phyloP scores from a whole-genome alignment of 306 rosid genomes.

The Castanopsis chinensis region DNA sequence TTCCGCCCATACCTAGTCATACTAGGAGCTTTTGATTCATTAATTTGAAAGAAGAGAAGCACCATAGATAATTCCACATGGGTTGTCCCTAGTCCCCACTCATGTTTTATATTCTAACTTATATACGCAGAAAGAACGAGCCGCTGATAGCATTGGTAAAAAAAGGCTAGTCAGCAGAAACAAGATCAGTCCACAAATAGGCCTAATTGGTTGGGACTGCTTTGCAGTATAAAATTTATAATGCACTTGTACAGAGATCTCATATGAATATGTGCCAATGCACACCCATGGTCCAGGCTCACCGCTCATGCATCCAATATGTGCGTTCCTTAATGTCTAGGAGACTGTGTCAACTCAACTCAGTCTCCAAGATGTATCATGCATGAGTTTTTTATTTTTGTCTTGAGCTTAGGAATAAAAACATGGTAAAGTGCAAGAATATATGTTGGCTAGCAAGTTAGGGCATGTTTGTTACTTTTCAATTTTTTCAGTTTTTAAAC shows the following conservation, averaged over 20 bases:
- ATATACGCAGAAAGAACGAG: conserved; percentile 20
- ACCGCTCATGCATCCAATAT: neutral
- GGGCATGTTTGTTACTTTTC: too few relatives aligned
- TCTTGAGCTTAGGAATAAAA: too few relatives aligned
- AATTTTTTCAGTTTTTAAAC: too few relatives aligned
- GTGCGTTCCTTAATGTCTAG: neutral
- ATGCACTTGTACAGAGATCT: neutral
- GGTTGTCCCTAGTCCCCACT: conserved; percentile 44
- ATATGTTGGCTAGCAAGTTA: too few relatives aligned
- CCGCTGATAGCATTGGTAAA: neutral
- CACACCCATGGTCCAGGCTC: neutral
- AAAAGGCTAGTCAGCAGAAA: neutral
- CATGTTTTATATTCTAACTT: conserved; percentile 30
- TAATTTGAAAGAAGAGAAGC: conserved; percentile 25
- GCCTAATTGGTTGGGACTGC: neutral
- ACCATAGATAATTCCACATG: conserved; percentile 52
- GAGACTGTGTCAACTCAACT: neutral
- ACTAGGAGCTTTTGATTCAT: conserved; percentile 47
- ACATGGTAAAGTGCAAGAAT: too few relatives aligned
- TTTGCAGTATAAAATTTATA: neutral
- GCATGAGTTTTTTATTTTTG: too few relatives aligned
- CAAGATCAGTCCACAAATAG: neutral
- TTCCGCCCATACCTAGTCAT: conserved; percentile 55
- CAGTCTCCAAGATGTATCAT: too few relatives aligned
- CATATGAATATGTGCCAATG: neutral